Percentiles rank a stretch among this genome's conserved stretches.
Conservation (phyloP, 148 eudicot species). For the Persicaria maculosa region DNA sequence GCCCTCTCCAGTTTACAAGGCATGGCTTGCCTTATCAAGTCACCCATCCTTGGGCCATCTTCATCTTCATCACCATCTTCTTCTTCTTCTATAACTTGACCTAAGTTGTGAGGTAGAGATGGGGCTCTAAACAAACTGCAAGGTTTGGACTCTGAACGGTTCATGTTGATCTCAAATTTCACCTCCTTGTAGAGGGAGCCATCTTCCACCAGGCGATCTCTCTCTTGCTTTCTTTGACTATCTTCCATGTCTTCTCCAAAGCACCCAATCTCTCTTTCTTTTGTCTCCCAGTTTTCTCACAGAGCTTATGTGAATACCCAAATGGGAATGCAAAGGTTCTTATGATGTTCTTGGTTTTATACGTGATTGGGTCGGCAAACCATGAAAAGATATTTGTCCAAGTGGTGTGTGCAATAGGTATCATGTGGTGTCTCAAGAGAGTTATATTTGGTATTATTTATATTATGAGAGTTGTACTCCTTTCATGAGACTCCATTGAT, state of each 20-base stretch:
- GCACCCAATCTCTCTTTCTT: background rate
- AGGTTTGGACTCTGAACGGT: background rate
- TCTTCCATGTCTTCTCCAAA: slow-evolving; percentile 2
- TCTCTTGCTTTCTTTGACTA: background rate
- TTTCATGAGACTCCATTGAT: no score
- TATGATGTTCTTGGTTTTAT: background rate
- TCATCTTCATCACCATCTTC: slow-evolving; percentile 41
- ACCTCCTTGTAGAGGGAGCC: background rate
- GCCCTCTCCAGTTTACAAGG: slow-evolving; percentile 24
- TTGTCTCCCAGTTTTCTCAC: background rate
- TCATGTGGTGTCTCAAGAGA: slow-evolving; percentile 10
- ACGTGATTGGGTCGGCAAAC: background rate
- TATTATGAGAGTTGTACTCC: no score
- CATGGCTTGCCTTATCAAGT: slow-evolving; percentile 70
- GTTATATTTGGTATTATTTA: background rate
- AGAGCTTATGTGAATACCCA: background rate
- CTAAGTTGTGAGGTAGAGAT: slow-evolving; percentile 29
- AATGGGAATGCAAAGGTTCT: background rate
- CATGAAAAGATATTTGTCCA: background rate
- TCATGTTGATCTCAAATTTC: background rate
- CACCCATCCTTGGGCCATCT: slow-evolving; percentile 55
- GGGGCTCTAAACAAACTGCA: slow-evolving; percentile 22
- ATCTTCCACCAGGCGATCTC: background rate
- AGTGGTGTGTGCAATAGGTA: background rate
- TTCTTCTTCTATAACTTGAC: slow-evolving; percentile 10